Conservation (phyloP, 176 grass and related monocot species). For the Oryza coarctata region DNA sequence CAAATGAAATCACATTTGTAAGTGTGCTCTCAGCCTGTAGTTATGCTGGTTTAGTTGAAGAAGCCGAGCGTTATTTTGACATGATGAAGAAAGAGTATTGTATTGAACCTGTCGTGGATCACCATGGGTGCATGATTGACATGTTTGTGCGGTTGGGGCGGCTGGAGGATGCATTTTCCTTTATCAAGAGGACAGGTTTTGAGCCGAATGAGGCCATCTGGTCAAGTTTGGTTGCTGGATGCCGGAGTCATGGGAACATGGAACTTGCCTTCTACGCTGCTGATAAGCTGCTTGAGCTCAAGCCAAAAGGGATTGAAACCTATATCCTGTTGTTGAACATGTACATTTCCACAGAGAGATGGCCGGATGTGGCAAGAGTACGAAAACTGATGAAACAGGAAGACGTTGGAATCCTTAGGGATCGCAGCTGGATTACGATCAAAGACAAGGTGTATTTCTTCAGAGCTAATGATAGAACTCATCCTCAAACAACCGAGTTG, state of each 20-base stretch:
- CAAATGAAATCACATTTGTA: slow-evolving; percentile 79
- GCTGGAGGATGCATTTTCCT: slow-evolving; percentile 77
- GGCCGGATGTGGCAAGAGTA: slow-evolving; percentile 63
- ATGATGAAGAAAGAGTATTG: slow-evolving; percentile 73
- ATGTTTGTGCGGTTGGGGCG: slow-evolving; percentile 71
- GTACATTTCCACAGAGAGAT: slow-evolving; percentile 71
- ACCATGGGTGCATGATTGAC: slow-evolving; percentile 88
- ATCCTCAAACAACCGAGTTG: slow-evolving; percentile 40
- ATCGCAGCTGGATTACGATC: slow-evolving; percentile 83
- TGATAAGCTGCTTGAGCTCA: slow-evolving; percentile 63
- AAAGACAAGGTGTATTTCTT: slow-evolving; percentile 77
- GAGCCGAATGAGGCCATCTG: slow-evolving; percentile 76
- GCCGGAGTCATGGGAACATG: slow-evolving; percentile 73
- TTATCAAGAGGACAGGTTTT: slow-evolving; percentile 52
- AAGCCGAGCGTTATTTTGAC: slow-evolving; percentile 68
- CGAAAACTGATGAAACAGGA: slow-evolving; percentile 70
- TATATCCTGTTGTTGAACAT: slow-evolving; percentile 82
- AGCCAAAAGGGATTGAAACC: slow-evolving; percentile 71
- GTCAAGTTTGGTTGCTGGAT: slow-evolving; percentile 89
- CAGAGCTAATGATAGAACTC: slow-evolving; percentile 54
- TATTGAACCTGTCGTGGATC: slow-evolving; percentile 65
- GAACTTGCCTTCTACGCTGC: slow-evolving; percentile 77
- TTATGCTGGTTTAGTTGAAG: slow-evolving; percentile 62
- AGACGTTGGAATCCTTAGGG: slow-evolving; percentile 61
- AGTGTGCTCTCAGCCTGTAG: slow-evolving; percentile 88